These are phyloP conservation scores for Lupinus albus DNA, from an alignment of 306 rosid species.

Conservation along the genomic window DNA sequence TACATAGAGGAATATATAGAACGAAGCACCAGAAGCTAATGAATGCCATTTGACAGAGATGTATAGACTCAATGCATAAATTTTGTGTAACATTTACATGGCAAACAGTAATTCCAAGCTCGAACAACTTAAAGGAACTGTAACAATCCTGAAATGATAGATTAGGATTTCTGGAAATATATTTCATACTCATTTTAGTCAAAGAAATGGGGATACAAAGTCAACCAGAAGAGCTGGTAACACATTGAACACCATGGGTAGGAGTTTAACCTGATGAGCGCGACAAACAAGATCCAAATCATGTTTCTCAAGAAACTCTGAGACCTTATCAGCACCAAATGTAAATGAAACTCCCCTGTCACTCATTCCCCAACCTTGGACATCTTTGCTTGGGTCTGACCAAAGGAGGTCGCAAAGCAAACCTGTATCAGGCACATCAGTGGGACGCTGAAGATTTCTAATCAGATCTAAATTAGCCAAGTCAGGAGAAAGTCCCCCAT, in stretches of 20 bases:
- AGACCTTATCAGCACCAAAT: conserved; percentile 81
- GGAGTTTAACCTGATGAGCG: conserved; percentile 79
- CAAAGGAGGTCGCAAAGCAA: conserved; percentile 89
- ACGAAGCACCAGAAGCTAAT: conserved; percentile 25
- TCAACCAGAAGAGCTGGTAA: conserved; percentile 32
- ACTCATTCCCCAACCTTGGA: conserved; percentile 77
- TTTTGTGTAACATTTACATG: conserved; percentile 4
- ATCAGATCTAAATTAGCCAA: conserved; percentile 67
- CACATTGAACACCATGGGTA: conserved; percentile 30
- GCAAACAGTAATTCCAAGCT: conserved; percentile 26
- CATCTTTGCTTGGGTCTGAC: conserved; percentile 83
- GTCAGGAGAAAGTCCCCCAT: conserved; percentile 89
- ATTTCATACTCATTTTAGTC: neutral
- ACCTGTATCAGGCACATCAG: conserved; percentile 85
- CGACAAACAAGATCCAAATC: conserved; percentile 91
- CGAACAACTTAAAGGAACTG: conserved; percentile 4
- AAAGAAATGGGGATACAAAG: conserved; percentile 35
- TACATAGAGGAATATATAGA: conserved; percentile 21
- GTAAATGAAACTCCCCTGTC: conserved; percentile 85
- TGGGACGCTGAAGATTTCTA: conserved; percentile 66
- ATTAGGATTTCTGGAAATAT: conserved; percentile 24
- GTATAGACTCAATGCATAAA: conserved; percentile 8
- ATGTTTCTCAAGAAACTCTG: conserved; percentile 78
- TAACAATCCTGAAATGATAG: neutral
- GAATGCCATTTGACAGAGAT: conserved; percentile 25